Base-by-base conservation (phyloP, 73 alveolate genomes). In the Urostyla sp. region DNA sequence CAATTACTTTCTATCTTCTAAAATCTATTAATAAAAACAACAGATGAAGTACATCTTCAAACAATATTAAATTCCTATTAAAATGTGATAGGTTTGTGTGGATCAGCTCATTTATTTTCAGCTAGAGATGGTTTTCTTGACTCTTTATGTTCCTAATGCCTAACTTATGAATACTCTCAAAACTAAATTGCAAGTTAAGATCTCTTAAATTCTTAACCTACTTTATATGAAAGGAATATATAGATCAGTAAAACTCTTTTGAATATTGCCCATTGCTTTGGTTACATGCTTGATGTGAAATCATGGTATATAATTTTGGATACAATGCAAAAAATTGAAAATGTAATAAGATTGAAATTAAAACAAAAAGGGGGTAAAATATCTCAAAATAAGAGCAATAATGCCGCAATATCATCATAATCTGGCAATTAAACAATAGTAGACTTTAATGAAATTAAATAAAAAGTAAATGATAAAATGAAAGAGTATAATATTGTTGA, bases 181-280 rank as follows among this genome's bases (percentile, higher is more conserved):
- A 57, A 11, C 46, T 18, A 23, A 23, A 11, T 30, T 11, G 18
- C 23, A 36, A 3, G 58, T 8, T 23, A 53, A 54, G 24, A 54
- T 13, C 3, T 23, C 53, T 20, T 34, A 5, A 21, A 45, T 18
- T 52, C 50, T 58, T 63, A 63, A 4, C 37, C 48, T 51, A 90
- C 73, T 57, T 78, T 94, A n/a, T 74, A 92, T 60, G 95, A 89
- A 50, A 94, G 92, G 77, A 82, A 92, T 48, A 82, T 94, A 32
- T 77, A 82, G 55, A 76, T 84, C 4, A 89, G 92, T 58, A 94
- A 95, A 69, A 91, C 98, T 1, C 81, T 94, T 37, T 83, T 94
- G 32, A 94, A 94, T 72, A 84, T 94, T 32, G 94, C 96, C 26
- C 98, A 92, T 75, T 91, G 98, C 32, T 80, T 94, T 53, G 93